A percentile compares a stretch with the other conserved stretches of the same genome.
These are phyloP conservation scores for Penicillium sp. DNA, from an alignment of 2,329 filamentous ascomycete genomes.

Conservation along the genomic window DNA sequence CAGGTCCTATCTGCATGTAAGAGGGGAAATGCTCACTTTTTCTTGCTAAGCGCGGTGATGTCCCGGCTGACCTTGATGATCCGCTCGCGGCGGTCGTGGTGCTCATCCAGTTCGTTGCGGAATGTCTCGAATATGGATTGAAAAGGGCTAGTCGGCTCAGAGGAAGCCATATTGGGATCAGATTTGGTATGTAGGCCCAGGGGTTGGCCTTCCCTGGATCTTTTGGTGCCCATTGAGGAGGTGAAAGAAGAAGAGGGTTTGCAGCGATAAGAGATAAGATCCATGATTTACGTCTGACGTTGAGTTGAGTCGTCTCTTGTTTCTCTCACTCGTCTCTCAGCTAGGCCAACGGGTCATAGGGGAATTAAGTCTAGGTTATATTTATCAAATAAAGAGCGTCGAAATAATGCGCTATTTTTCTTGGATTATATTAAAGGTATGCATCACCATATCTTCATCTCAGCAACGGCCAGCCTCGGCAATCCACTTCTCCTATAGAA, in stretches of 20 bases:
- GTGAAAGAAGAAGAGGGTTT: slow-evolving; percentile 8
- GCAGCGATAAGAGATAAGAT: slow-evolving; percentile 4
- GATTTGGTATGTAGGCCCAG: slow-evolving; percentile 7
- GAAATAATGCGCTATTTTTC: not conserved
- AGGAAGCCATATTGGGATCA: slow-evolving; percentile 9
- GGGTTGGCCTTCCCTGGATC: slow-evolving; percentile 37
- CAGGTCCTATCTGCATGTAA: not conserved
- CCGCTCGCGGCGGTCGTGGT: slow-evolving; percentile 85
- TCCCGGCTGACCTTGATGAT: slow-evolving; percentile 88
- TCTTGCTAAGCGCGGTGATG: slow-evolving; percentile 91
- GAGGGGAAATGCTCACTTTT: slow-evolving; percentile 61
- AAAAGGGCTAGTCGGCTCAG: slow-evolving; percentile 40
- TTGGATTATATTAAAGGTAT: not conserved
- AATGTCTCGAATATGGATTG: slow-evolving; percentile 77
- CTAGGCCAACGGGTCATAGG: not conserved
- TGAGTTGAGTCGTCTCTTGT: too few relatives aligned
- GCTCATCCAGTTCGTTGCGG: slow-evolving; percentile 82
- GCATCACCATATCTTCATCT: not conserved
- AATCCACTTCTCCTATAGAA: not conserved
- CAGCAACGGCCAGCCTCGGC: not conserved
- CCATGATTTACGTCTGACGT: not conserved
- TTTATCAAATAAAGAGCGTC: not conserved
- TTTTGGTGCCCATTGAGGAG: slow-evolving; percentile 33
- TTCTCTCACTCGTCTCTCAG: not conserved
- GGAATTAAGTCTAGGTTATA: not conserved